phyloP scores from a whole-genome alignment of 1,284 basidiomycete species.

The Butyriboletus appendiculatus region DNA sequence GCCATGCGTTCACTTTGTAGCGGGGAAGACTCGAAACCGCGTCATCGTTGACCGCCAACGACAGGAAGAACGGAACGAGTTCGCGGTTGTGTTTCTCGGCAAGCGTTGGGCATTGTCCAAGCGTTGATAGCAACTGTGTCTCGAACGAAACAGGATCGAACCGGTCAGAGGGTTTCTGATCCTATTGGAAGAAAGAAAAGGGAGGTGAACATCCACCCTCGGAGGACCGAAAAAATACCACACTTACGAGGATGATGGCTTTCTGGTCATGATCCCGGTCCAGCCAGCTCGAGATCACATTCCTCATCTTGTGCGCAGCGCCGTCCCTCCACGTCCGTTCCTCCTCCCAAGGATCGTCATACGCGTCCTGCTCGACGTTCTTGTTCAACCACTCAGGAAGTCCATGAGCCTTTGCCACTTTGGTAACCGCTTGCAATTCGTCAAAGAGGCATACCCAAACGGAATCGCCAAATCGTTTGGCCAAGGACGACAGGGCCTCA shows the following conservation, averaged over 20 bases:
- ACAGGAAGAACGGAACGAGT: slow-evolving; percentile 79
- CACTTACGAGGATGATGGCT: slow-evolving; percentile 40
- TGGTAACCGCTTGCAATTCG: slow-evolving; percentile 48
- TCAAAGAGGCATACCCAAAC: slow-evolving; percentile 75
- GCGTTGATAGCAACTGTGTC: slow-evolving; percentile 69
- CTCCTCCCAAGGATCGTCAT: slow-evolving; percentile 57
- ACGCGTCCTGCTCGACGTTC: slow-evolving; percentile 24
- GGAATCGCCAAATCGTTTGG: slow-evolving; percentile 60
- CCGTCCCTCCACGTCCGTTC: slow-evolving; percentile 77
- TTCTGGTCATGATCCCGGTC: slow-evolving; percentile 31
- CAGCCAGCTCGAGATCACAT: slow-evolving; percentile 47
- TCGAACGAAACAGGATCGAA: slow-evolving; percentile 81
- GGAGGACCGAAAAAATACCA: not conserved
- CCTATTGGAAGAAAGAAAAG: slow-evolving; percentile 38
- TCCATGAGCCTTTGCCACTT: not conserved
- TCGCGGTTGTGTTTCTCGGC: slow-evolving; percentile 86
- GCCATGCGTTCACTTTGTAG: slow-evolving; percentile 71
- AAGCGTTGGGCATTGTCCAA: slow-evolving; percentile 66
- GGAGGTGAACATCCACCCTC: not conserved
- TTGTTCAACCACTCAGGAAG: slow-evolving; percentile 22
- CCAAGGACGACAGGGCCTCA: slow-evolving; percentile 61
- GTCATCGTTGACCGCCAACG: slow-evolving; percentile 41
- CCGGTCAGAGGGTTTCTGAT: slow-evolving; percentile 60
- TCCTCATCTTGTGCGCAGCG: slow-evolving; percentile 61
- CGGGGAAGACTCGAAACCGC: slow-evolving; percentile 45